Conservation (phyloP, 768 basidiomycete species). For the Termitomyces sp. region DNA sequence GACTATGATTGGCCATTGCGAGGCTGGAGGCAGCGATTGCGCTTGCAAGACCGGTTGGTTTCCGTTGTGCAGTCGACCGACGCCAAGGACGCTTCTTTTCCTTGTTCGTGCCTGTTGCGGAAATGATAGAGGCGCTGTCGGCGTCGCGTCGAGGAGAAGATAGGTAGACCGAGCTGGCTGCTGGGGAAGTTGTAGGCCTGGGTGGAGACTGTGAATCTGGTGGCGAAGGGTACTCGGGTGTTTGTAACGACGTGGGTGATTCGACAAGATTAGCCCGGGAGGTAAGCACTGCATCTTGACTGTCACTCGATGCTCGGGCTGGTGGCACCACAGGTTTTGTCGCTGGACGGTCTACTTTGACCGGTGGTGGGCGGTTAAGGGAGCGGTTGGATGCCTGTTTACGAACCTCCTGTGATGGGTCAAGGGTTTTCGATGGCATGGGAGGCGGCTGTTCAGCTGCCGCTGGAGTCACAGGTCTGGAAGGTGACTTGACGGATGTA, state of each 20-base stretch:
- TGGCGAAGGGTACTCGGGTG: constrained; percentile 26
- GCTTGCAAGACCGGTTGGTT: constrained; percentile 61
- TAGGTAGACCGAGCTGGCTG: constrained; percentile 21
- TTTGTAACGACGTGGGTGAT: constrained; percentile 41
- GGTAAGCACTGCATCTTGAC: constrained; percentile 21
- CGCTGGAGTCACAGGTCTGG: constrained; percentile 18
- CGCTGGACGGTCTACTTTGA: constrained; percentile 23
- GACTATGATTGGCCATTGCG: constrained; percentile 59
- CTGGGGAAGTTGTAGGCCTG: constrained; percentile 8
- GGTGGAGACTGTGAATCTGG: constrained; percentile 14
- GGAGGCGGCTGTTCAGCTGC: constrained; percentile 20
- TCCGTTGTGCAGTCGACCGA: constrained; percentile 37
- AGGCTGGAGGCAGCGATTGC: constrained; percentile 67
- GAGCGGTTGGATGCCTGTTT: constrained; percentile 38
- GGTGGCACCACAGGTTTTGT: constrained; percentile 24
- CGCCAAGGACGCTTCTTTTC: constrained; percentile 45
- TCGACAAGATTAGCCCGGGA: constrained; percentile 37
- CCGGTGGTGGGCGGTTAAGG: constrained; percentile 28
- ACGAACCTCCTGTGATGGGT: constrained; percentile 28
- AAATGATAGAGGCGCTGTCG: constrained; percentile 24
- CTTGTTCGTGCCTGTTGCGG: constrained; percentile 23
- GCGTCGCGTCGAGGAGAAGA: constrained; percentile 20
- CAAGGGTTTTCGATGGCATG: constrained; percentile 22
- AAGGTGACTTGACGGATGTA: constrained; percentile 15
- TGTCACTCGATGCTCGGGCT: constrained; percentile 14